A percentile compares a stretch with the other conserved stretches of the same genome.
These are phyloP conservation scores for Vachellia pachyceras DNA, from an alignment of 306 rosid genomes.

Conservation along the genomic window DNA sequence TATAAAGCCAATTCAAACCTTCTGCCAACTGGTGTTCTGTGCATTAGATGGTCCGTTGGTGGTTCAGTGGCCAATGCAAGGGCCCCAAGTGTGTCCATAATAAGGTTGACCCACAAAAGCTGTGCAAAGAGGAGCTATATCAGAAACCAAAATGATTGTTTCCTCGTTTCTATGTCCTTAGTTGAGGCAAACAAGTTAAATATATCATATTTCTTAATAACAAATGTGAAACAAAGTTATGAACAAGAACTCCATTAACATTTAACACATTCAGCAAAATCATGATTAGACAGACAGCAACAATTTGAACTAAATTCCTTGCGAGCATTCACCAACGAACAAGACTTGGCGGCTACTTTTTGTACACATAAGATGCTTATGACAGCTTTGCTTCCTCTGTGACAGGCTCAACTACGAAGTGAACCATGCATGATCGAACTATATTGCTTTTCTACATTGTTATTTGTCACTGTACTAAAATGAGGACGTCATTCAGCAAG, in stretches of 20 bases:
- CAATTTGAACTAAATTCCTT: constrained; percentile 6
- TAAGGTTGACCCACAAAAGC: constrained; percentile 99
- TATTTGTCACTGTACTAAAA: constrained; percentile 26
- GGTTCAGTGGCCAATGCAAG: constrained; percentile 99
- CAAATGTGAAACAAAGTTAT: not conserved
- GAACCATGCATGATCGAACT: constrained; percentile 13
- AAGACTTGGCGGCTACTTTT: constrained; percentile 9
- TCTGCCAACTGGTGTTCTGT: constrained; percentile 89
- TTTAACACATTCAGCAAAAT: constrained; percentile 1
- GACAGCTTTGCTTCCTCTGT: constrained; percentile 18
- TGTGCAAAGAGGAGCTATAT: constrained; percentile 46
- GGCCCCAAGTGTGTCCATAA: constrained; percentile 99
- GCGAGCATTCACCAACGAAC: not conserved
- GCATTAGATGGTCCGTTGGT: constrained; percentile 91
- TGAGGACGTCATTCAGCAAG: not conserved
- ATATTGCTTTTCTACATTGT: not conserved
- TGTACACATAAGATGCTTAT: constrained; percentile 21
- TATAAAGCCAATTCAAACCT: constrained; percentile 60
- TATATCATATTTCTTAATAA: not conserved
- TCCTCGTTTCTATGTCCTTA: constrained; percentile 24
- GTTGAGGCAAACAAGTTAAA: too few relatives aligned
- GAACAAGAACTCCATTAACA: constrained; percentile 13
- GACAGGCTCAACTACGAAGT: constrained; percentile 23
- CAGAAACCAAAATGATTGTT: constrained; percentile 19
- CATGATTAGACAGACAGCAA: constrained; percentile 5